Base-by-base conservation (phyloP, 2,329 filamentous ascomycete species). In the Botrytis tulipae region DNA sequence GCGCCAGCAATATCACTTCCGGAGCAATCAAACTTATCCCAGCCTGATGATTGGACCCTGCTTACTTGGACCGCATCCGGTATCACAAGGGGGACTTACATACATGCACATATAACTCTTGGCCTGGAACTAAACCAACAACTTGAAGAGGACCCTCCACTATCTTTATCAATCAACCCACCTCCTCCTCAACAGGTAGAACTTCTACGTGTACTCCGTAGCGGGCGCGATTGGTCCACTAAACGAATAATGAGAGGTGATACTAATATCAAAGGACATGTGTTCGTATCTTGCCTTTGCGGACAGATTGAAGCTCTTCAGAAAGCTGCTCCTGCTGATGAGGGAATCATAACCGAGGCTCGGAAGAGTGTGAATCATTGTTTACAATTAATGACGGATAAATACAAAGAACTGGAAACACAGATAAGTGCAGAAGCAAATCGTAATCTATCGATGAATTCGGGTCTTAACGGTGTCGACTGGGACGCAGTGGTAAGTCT, bases 201-300 rank as follows among this genome's bases (percentile, higher is more conserved):
- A 7, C 61, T 68, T 40, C 57, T 75, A 35, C 63, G 63, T 9
- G 29, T 59, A 44, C 37, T 72, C 6, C 25, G 22, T 4, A 10
- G 12, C n/a, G 70, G 70, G 3, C 32, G 40, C 35, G 70, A 72
- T n/a, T 72, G 70, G 62, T 12, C 70, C 9, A 29, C 37, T 22
- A 35, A 73, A 77, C 81, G 2, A 75, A 75, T 37, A 78, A 81
- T 60, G 78, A 84, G 2, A 80, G 83, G 82, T 7, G 84, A 86
- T 74, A 85, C 84, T 1, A 86, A 85, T 35, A 80, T 85, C 66
- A 86, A 86, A 77, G 79, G 76, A 0, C 82, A 84, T 57, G 78
- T 85, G 75, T 84, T 85, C 65, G 72, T 84, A 3, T 77, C 75
- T 12, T 83, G 84, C 78, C 79, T 83, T 3, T 67, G 84, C 14